Evolutionary conservation across 495 filamentous ascomycete genomes (phyloP).

Genomic region (Penicillium paradoxum): DNA sequence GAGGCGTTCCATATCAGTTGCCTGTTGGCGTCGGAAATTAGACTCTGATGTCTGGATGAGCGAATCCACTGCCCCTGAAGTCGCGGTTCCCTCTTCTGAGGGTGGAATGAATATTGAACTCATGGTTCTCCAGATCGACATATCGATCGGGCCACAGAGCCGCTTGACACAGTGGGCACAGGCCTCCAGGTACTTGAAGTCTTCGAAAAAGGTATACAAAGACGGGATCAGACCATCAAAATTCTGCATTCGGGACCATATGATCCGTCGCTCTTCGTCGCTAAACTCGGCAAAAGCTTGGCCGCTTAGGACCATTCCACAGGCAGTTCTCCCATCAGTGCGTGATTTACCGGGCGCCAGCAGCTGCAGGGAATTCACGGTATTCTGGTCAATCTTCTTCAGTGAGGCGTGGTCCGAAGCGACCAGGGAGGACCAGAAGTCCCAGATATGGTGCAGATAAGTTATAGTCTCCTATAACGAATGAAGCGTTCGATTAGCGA

Average conservation of each 20-base stretch:
- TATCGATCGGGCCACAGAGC: slow-evolving; percentile 9
- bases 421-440: slow-evolving; percentile 12
- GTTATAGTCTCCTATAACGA: slow-evolving; percentile 13
- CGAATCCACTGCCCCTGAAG: slow-evolving; percentile 2
- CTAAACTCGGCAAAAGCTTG: slow-evolving; percentile 26
- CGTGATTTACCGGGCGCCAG: slow-evolving; percentile 5
- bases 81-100: not conserved
- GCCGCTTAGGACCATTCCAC: slow-evolving; percentile 10
- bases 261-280: slow-evolving; percentile 16
- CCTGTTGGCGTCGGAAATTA: slow-evolving; percentile 7
- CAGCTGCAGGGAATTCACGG: slow-evolving; percentile 5
- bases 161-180: slow-evolving; percentile 26
- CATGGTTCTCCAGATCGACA: slow-evolving; percentile 13
- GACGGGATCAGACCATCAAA: slow-evolving; percentile 25
- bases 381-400: slow-evolving; percentile 9
- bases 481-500: not conserved
- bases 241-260: slow-evolving; percentile 16
- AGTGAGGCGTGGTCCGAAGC: not conserved
- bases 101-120: slow-evolving; percentile 5
- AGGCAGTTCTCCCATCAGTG: slow-evolving; percentile 2
- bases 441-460: slow-evolving; percentile 10
- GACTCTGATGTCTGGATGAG: slow-evolving; percentile 26
- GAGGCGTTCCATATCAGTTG: slow-evolving; percentile 6
- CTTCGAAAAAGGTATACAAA: slow-evolving; percentile 34
- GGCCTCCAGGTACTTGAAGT: slow-evolving; percentile 28